These are phyloP conservation scores for Aspergillus oerlinghausenensis DNA, from an alignment of 2,329 filamentous ascomycete species.

Conservation along the genomic window DNA sequence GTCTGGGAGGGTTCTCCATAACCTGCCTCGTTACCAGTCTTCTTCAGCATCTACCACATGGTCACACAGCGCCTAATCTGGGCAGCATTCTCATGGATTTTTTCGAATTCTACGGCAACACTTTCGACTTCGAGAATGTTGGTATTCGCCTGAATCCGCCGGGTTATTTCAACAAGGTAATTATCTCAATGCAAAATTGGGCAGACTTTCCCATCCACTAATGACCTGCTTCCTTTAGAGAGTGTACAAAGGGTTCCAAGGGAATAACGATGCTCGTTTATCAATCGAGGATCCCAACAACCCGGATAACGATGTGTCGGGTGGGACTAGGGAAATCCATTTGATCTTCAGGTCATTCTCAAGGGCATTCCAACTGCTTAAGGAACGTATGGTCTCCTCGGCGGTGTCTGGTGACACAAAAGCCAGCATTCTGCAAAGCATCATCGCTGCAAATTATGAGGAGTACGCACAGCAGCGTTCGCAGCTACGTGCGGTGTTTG, in stretches of 20 bases:
- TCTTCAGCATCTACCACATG: conserved; percentile 71
- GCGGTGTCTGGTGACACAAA: conserved; percentile 17
- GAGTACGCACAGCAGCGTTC: conserved; percentile 66
- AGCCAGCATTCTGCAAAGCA: conserved; percentile 62
- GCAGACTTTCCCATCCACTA: not conserved
- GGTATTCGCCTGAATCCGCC: conserved; percentile 75
- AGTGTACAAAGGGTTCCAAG: conserved; percentile 45
- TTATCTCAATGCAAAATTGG: not conserved
- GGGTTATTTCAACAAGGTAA: conserved; percentile 70
- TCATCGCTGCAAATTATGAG: conserved; percentile 75
- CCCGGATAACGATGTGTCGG: conserved; percentile 78
- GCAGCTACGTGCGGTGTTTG: conserved; percentile 54
- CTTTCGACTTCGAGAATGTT: conserved; percentile 64
- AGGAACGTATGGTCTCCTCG: conserved; percentile 49
- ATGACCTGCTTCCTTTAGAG: conserved; percentile 13
- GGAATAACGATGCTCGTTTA: conserved; percentile 61
- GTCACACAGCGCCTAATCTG: conserved; percentile 64
- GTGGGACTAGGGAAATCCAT: conserved; percentile 68
- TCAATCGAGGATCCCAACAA: conserved; percentile 93
- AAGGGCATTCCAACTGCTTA: conserved; percentile 56
- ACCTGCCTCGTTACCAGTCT: conserved; percentile 91
- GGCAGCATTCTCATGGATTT: conserved; percentile 83
- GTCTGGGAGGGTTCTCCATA: conserved; percentile 88
- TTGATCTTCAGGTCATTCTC: conserved; percentile 67
- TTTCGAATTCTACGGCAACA: conserved; percentile 80